Conservation (phyloP, 192 early-diverging fungal species). For the Nowakowskiella sp. region DNA sequence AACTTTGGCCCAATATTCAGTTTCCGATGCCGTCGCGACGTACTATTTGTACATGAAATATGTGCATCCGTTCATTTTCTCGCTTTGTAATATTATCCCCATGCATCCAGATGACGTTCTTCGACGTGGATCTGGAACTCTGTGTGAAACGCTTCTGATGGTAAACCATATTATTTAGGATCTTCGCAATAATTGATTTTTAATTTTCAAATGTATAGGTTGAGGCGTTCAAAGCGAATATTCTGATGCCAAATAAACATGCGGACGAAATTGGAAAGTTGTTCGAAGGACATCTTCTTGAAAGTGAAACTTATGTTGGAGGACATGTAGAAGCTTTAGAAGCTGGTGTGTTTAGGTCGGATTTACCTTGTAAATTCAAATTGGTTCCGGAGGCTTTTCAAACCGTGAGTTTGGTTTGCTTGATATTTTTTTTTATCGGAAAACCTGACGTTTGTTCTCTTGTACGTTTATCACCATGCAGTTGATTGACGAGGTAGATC, state of each 20-base stretch:
- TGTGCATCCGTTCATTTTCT: conserved; percentile 97
- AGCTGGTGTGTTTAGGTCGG: conserved; percentile 93
- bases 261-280: conserved; percentile 65
- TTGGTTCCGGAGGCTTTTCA: conserved; percentile 70
- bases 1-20: conserved; percentile 91
- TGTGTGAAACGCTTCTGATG: conserved; percentile 96
- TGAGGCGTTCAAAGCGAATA: conserved; percentile 75
- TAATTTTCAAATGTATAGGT: conserved; percentile 41
- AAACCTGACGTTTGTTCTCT: conserved; percentile 1
- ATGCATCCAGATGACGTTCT: conserved; percentile 95
- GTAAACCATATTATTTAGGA: conserved; percentile 35
- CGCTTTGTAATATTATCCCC: conserved; percentile 98
- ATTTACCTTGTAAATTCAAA: conserved; percentile 79
- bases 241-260: conserved; percentile 98
- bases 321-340: conserved; percentile 98
- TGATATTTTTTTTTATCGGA: conserved; percentile 7
- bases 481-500: conserved; percentile 86
- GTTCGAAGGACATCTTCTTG: conserved; percentile 82
- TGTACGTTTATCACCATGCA: conserved; percentile 12
- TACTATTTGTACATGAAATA: conserved; percentile 99
- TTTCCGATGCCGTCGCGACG: conserved; percentile 98
- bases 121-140: conserved; percentile 89
- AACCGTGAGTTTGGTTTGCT: conserved; percentile 27
- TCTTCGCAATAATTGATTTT: background rate
- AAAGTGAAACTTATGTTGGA: conserved; percentile 96